Percentiles rank a stretch among this genome's conserved stretches.
Conservation (phyloP, 192 early-diverging fungal genomes). For the Coemansia sp. region DNA sequence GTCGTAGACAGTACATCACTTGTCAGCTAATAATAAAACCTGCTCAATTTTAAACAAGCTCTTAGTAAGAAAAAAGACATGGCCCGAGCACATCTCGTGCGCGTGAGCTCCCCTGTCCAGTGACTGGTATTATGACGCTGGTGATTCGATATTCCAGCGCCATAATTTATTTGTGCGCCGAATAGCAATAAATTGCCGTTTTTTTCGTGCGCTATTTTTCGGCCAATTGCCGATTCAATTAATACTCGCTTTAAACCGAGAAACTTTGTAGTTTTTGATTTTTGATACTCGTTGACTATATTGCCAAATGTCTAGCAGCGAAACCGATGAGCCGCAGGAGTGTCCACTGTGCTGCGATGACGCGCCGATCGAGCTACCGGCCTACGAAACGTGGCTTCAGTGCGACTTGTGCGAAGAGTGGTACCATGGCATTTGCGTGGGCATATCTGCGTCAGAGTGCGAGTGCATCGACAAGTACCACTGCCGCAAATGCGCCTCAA, state of each 20-base stretch:
- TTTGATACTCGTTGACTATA: not conserved
- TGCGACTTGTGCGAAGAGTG: slow-evolving; percentile 65
- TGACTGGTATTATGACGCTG: not conserved
- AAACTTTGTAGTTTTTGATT: not conserved
- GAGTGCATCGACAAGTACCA: slow-evolving; percentile 64
- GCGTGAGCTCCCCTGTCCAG: not conserved
- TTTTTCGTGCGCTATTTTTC: too few relatives aligned
- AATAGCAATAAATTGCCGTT: too few relatives aligned
- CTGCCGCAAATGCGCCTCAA: slow-evolving; percentile 55
- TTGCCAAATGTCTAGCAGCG: slow-evolving; percentile 20
- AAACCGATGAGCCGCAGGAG: slow-evolving; percentile 47
- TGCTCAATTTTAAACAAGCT: too few relatives aligned
- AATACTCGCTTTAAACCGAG: too few relatives aligned
- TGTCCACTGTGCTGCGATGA: slow-evolving; percentile 40
- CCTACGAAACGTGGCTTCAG: slow-evolving; percentile 62
- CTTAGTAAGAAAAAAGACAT: too few relatives aligned
- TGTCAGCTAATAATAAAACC: too few relatives aligned
- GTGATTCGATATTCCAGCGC: too few relatives aligned
- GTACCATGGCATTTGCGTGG: slow-evolving; percentile 64
- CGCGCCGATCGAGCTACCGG: slow-evolving; percentile 42
- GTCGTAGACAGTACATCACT: not conserved
- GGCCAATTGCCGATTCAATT: too few relatives aligned
- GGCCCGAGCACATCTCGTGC: not conserved
- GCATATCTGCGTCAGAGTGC: slow-evolving; percentile 55
- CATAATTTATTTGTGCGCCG: too few relatives aligned